phyloP scores from a whole-genome alignment of 495 filamentous ascomycete species.

The Jackrogersella multiformis region DNA sequence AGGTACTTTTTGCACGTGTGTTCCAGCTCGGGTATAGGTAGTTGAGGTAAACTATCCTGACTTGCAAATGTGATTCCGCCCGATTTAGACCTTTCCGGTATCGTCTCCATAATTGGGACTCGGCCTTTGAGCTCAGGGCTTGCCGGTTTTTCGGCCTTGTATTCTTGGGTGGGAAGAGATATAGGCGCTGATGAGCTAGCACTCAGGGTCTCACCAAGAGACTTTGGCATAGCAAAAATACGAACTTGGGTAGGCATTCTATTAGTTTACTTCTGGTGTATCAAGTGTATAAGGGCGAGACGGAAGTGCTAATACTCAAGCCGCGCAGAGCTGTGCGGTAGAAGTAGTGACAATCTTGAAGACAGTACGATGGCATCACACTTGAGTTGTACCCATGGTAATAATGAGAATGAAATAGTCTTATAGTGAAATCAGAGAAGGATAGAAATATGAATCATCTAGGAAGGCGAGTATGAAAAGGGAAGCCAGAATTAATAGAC shows the following conservation, averaged over 20 bases:
- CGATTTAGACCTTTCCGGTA: constrained; percentile 51
- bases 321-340: constrained; percentile 86
- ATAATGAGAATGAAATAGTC: constrained; percentile 7
- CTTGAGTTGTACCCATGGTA: constrained; percentile 42
- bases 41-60: constrained; percentile 88
- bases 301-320: constrained; percentile 77
- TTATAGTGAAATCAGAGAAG: constrained; percentile 4
- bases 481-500: constrained; percentile 8
- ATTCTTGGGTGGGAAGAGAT: constrained; percentile 46
- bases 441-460: constrained; percentile 34
- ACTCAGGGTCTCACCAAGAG: constrained; percentile 72
- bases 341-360: constrained; percentile 93
- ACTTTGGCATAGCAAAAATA: constrained; percentile 73
- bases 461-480: constrained; percentile 15
- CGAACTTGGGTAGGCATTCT: constrained; percentile 64
- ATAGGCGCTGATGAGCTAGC: constrained; percentile 46
- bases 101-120: constrained; percentile 50
- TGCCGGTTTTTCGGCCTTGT: constrained; percentile 43
- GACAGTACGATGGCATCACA: constrained; percentile 82
- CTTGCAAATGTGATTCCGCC: constrained; percentile 85
- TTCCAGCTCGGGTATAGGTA: constrained; percentile 94
- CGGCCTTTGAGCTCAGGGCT: constrained; percentile 42
- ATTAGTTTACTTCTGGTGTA: constrained; percentile 47
- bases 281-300: constrained; percentile 79
- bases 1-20: constrained; percentile 82